Evolutionary conservation across 768 basidiomycete genomes (phyloP).

Genomic region (Boletus eberwhitei): DNA sequence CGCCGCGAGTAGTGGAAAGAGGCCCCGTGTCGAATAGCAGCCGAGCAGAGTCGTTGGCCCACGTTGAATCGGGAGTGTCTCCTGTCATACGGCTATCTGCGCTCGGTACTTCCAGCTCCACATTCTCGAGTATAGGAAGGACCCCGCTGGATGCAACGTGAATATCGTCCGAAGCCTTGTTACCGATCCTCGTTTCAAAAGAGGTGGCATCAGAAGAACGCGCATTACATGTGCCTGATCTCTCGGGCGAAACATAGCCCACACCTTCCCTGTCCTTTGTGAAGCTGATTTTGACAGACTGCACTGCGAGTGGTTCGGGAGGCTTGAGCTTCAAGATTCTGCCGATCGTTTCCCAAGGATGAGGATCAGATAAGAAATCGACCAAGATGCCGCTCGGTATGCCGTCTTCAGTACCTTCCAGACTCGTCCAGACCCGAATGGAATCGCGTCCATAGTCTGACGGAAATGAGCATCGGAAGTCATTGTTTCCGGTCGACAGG

Average conservation of each 20-base stretch:
- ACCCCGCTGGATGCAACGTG: not conserved
- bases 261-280: constrained; percentile 28
- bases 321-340: constrained; percentile 21
- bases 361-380: constrained; percentile 30
- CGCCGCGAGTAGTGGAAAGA: not conserved
- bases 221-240: not conserved
- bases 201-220: not conserved
- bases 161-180: not conserved
- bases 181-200: not conserved
- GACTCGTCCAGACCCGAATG: not conserved
- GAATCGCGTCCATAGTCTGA: not conserved
- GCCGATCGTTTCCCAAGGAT: constrained; percentile 32
- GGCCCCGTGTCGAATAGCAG: not conserved
- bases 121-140: not conserved
- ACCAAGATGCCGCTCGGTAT: constrained; percentile 8
- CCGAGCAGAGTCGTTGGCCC: not conserved
- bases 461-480: not conserved
- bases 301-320: not conserved
- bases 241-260: constrained; percentile 13
- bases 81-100: not conserved
- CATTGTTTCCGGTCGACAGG: not conserved
- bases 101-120: not conserved
- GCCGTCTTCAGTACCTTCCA: not conserved
- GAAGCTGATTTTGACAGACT: constrained; percentile 8
- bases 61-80: not conserved